Evolutionary conservation across 805 yeast species (phyloP).

Genomic region (Torulaspora delbrueckii): DNA sequence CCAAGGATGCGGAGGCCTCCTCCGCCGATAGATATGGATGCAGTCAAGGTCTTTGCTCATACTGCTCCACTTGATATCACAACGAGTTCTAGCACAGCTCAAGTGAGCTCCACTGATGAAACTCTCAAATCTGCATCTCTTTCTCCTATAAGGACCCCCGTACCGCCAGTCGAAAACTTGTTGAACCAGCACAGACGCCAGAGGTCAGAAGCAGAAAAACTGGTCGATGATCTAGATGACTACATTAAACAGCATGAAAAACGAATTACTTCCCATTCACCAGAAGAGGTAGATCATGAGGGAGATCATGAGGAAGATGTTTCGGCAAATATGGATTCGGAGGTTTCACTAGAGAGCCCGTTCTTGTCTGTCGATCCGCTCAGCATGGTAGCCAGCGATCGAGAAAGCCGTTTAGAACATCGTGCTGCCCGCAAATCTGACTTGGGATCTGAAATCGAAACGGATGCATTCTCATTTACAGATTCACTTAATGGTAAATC

Average conservation of each 20-base stretch:
- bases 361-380: constrained; percentile 6
- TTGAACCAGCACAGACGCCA: constrained; percentile 25
- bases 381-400: neutral
- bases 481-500: constrained; percentile 17
- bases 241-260: constrained; percentile 21
- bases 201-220: constrained; percentile 33
- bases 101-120: constrained; percentile 5
- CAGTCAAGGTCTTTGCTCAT: constrained; percentile 4
- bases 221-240: constrained; percentile 33
- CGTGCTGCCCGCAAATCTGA: constrained; percentile 5
- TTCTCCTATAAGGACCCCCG: constrained; percentile 7
- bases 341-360: constrained; percentile 2
- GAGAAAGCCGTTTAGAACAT: neutral
- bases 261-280: constrained; percentile 3
- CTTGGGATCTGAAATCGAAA: constrained; percentile 5
- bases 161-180: neutral
- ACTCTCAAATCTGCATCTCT: constrained; percentile 2
- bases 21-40: constrained; percentile 21
- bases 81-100: neutral
- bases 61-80: neutral
- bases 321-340: neutral
- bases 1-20: constrained; percentile 20
- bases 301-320: neutral
- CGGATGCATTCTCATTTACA: constrained; percentile 22
- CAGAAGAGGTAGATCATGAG: neutral